These are phyloP conservation scores for Paracoccidioides brasiliensis DNA, from an alignment of 2,329 filamentous ascomycete species.

Conservation along the genomic window DNA sequence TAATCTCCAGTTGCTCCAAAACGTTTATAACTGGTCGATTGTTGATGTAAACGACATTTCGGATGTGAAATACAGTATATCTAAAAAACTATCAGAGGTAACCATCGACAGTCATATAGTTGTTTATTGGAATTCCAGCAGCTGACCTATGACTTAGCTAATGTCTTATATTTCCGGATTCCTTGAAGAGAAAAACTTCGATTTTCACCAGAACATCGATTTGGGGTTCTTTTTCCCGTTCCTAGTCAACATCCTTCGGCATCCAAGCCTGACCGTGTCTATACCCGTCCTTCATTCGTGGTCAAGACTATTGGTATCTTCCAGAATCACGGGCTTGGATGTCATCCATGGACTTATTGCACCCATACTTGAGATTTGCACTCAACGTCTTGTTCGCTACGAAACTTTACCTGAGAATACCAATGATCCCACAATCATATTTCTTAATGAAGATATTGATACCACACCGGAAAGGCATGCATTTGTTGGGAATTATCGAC, in stretches of 20 bases:
- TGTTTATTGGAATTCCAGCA: slow-evolving; percentile 1
- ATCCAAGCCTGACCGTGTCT: slow-evolving; percentile 79
- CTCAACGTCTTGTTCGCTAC: slow-evolving; percentile 70
- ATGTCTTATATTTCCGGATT: slow-evolving; percentile 75
- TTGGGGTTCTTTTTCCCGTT: slow-evolving; percentile 66
- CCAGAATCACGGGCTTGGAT: slow-evolving; percentile 46
- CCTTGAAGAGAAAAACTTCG: slow-evolving; percentile 61
- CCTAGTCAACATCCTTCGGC: slow-evolving; percentile 64
- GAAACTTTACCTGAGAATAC: slow-evolving; percentile 74
- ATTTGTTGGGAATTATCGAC: slow-evolving; percentile 87
- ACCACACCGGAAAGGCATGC: slow-evolving; percentile 87
- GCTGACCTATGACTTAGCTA: slow-evolving; percentile 42
- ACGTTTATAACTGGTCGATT: slow-evolving; percentile 66
- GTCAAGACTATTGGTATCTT: slow-evolving; percentile 66
- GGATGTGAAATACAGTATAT: slow-evolving; percentile 79
- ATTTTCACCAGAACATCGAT: slow-evolving; percentile 53
- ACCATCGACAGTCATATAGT: slow-evolving; percentile 10
- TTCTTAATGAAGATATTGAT: slow-evolving; percentile 87
- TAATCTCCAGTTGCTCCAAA: slow-evolving; percentile 56
- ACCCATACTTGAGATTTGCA: slow-evolving; percentile 69
- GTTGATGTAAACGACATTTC: slow-evolving; percentile 74
- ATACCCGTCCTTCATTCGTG: slow-evolving; percentile 86
- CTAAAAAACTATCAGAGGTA: slow-evolving; percentile 91
- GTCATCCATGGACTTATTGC: slow-evolving; percentile 54
- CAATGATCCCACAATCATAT: slow-evolving; percentile 63